Conservation (phyloP, 768 basidiomycete species). For the Collybiopsis confluens region DNA sequence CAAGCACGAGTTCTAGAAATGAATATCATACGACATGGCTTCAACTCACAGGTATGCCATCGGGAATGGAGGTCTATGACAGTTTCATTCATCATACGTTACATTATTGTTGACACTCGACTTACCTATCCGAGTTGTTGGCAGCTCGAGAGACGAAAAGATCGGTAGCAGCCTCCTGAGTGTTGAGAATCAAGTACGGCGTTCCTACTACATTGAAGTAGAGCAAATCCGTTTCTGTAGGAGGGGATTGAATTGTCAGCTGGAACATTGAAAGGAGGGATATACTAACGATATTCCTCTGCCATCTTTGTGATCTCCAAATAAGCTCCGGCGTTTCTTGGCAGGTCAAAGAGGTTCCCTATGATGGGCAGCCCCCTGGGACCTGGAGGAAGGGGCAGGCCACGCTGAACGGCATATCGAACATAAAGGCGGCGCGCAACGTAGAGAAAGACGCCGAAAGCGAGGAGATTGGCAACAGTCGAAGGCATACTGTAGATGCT, state of each 20-base stretch:
- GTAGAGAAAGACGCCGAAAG: no score
- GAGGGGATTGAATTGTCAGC: constrained; percentile 10
- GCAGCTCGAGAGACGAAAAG: constrained; percentile 20
- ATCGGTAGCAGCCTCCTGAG: constrained; percentile 17
- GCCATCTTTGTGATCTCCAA: constrained; percentile 13
- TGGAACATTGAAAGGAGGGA: not conserved
- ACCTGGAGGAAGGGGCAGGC: not conserved
- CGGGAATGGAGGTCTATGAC: constrained; percentile 5
- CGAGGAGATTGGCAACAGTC: no score
- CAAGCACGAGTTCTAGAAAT: not conserved
- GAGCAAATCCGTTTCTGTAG: constrained; percentile 3
- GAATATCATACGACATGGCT: not conserved
- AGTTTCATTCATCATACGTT: not conserved
- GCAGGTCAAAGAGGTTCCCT: not conserved
- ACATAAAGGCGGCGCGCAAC: no score
- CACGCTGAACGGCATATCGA: not conserved
- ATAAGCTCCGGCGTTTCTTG: not conserved
- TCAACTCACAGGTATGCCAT: constrained; percentile 13
- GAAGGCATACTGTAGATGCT: no score
- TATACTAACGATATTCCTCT: constrained; percentile 10
- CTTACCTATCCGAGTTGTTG: constrained; percentile 20
- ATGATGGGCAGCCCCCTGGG: not conserved
- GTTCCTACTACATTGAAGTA: constrained; percentile 18
- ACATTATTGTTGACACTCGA: not conserved
- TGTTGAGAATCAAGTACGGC: constrained; percentile 18